phyloP scores from a whole-genome alignment of 306 rosid genomes.

The Luffa aegyptiaca region DNA sequence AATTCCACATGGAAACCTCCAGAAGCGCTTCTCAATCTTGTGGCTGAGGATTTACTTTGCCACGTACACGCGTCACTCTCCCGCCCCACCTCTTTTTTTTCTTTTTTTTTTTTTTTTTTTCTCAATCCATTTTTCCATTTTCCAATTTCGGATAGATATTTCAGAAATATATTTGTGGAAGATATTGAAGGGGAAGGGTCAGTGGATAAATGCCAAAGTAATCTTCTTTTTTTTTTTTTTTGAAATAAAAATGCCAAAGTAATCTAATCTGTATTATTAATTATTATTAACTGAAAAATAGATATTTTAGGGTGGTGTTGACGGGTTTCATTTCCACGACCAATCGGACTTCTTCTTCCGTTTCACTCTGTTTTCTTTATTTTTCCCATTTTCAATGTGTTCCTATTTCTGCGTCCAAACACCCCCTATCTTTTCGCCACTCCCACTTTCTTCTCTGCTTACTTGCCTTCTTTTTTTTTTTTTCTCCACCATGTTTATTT shows the following conservation, averaged over 20 bases:
- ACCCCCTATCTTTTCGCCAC: not conserved
- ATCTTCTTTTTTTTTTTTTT: no score
- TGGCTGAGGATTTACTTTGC: constrained; percentile 45
- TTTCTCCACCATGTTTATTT: not conserved
- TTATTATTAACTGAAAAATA: not conserved
- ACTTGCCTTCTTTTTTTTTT: not conserved
- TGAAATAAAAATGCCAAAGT: not conserved
- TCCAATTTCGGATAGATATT: not conserved
- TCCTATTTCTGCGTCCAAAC: constrained; percentile 8
- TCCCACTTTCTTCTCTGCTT: not conserved
- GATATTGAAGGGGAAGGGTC: not conserved
- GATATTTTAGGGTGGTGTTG: not conserved
- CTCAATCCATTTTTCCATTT: not conserved
- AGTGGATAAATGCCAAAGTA: not conserved
- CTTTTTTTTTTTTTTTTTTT: no score
- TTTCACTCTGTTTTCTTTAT: not conserved
- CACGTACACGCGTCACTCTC: constrained; percentile 39
- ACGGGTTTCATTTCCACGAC: not conserved
- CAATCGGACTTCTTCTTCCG: not conserved
- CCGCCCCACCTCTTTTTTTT: not conserved
- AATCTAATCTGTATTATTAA: not conserved
- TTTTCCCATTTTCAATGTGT: constrained; percentile 1
- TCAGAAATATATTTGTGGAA: not conserved
- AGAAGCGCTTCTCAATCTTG: constrained; percentile 42
- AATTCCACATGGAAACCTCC: constrained; percentile 29